phyloP scores from a whole-genome alignment of 2,329 filamentous ascomycete species.

The Hymenoscyphus linearis region DNA sequence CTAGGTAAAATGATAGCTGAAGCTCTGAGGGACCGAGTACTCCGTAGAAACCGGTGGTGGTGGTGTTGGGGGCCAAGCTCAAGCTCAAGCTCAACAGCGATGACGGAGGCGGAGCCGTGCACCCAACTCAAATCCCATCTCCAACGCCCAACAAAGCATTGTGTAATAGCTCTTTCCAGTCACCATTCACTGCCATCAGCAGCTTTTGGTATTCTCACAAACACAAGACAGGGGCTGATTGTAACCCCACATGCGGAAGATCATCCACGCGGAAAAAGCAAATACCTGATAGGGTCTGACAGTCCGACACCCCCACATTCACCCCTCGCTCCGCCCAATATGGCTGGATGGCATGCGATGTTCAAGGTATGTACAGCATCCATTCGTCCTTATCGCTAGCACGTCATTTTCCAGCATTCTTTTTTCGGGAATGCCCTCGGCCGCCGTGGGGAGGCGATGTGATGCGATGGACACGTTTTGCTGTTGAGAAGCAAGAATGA shows the following conservation, averaged over 20 bases:
- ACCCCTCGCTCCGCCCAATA: conserved; percentile 5
- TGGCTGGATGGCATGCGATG: conserved; percentile 16
- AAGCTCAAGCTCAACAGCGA: too few species aligned
- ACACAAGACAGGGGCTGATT: neutral
- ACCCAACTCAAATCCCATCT: too few species aligned
- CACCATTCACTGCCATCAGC: neutral
- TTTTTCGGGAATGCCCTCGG: neutral
- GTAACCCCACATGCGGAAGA: neutral
- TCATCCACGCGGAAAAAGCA: neutral
- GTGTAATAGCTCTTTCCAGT: neutral
- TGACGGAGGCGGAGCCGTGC: too few species aligned
- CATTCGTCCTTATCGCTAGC: conserved; percentile 3
- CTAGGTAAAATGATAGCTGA: too few species aligned
- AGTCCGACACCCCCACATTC: neutral
- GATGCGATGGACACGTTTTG: neutral
- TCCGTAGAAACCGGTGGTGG: too few species aligned
- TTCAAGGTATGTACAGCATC: conserved; percentile 20
- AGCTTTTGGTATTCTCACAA: neutral
- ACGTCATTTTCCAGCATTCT: conserved; percentile 1
- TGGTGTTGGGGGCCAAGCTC: too few species aligned
- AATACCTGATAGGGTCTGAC: neutral
- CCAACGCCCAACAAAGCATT: neutral
- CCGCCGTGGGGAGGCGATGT: neutral
- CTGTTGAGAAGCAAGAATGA: neutral
- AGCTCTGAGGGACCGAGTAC: too few species aligned